Percentiles rank a stretch among this genome's conserved stretches.
Conservation (phyloP, 495 filamentous ascomycete species). For the Ramalina intermedia region DNA sequence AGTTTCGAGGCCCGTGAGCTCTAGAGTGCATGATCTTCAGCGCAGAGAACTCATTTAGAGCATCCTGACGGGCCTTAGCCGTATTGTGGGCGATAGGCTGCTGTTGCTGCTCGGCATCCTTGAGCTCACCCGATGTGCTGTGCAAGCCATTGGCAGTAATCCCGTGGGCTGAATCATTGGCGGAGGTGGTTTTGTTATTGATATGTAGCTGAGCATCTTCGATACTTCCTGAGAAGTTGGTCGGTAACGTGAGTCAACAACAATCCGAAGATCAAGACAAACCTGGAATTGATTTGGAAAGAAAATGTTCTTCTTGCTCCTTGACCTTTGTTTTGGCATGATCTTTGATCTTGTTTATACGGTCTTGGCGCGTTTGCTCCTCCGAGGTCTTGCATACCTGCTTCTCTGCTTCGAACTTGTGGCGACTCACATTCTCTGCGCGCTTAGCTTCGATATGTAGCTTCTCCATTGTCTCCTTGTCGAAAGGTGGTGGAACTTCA, state of each 20-base stretch:
- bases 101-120: too few relatives aligned
- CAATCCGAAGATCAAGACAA: neutral
- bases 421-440: neutral
- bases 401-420: neutral
- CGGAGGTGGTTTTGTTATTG: constrained; percentile 2
- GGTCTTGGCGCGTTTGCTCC: neutral
- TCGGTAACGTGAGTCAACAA: neutral
- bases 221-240: neutral
- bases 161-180: neutral
- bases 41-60: constrained; percentile 6
- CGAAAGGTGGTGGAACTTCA: too few relatives aligned
- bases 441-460: neutral
- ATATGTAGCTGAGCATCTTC: constrained; percentile 6
- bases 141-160: too few relatives aligned
- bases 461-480: neutral
- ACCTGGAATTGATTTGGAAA: constrained; percentile 7
- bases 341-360: too few relatives aligned
- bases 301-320: constrained; percentile 1
- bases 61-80: constrained; percentile 3
- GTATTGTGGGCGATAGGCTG: neutral
- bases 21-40: constrained; percentile 6
- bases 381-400: neutral
- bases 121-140: too few relatives aligned
- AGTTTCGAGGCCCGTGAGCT: constrained; percentile 6
- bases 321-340: neutral